A percentile compares a stretch with the other conserved stretches of the same genome.
These are phyloP conservation scores for Carallia brachiata DNA, from an alignment of 345 rosid species.

Conservation along the genomic window DNA sequence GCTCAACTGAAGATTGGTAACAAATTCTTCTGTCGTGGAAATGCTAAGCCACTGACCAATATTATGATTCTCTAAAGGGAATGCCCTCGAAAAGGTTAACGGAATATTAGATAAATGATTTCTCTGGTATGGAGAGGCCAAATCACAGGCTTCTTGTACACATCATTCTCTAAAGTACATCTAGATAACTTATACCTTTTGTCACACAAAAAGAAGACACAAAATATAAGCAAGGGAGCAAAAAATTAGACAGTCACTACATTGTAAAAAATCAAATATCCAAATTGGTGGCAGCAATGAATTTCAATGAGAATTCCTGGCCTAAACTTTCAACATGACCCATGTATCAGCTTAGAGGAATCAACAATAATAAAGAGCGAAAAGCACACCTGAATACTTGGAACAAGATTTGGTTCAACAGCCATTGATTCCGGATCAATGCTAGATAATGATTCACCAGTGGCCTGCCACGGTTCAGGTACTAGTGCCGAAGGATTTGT, in stretches of 20 bases:
- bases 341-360: not conserved
- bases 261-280: not conserved
- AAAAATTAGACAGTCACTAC: not conserved
- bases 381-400: slow-evolving; percentile 62
- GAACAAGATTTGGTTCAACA: slow-evolving; percentile 85
- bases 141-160: no score
- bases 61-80: no score
- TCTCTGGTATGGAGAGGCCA: no score
- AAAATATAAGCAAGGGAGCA: not conserved
- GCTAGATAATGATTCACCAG: slow-evolving; percentile 64
- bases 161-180: no score
- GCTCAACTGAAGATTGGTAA: no score
- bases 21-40: no score
- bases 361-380: not conserved
- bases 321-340: slow-evolving; percentile 3
- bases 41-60: no score
- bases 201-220: not conserved
- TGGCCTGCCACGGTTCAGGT: slow-evolving; percentile 83
- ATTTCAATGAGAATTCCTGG: not conserved
- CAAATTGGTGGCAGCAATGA: not conserved
- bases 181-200: not conserved
- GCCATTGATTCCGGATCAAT: slow-evolving; percentile 94
- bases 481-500: slow-evolving; percentile 87
- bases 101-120: no score
- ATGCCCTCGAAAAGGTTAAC: no score